A percentile compares a stretch with the other conserved stretches of the same genome.
phyloP scores from a whole-genome alignment of 148 eudicot species.

The Cornus florida region DNA sequence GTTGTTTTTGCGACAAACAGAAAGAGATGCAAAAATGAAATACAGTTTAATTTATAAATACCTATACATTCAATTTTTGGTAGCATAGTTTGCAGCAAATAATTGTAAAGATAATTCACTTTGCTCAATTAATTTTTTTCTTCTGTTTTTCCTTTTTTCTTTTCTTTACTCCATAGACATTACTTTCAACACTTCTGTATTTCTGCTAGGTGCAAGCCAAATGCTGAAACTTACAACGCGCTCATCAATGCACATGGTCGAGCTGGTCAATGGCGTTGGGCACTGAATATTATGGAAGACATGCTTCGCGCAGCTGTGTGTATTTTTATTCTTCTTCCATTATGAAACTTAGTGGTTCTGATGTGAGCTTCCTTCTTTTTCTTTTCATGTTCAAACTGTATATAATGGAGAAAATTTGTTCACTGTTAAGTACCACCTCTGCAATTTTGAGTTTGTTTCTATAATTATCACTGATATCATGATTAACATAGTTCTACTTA shows the following conservation, averaged over 20 bases:
- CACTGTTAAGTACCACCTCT: neutral
- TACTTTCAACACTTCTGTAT: slow-evolving; percentile 1
- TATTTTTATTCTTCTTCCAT: slow-evolving; percentile 44
- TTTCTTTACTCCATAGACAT: neutral
- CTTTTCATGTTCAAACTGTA: slow-evolving; percentile 7
- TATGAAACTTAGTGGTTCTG: slow-evolving; percentile 29
- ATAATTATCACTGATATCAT: too few species aligned
- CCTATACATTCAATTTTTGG: too few species aligned
- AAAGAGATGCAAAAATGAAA: too few species aligned
- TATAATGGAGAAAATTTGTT: slow-evolving; percentile 2
- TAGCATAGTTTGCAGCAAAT: neutral
- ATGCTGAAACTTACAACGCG: slow-evolving; percentile 90
- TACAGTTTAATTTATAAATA: too few species aligned
- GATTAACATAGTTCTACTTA: neutral
- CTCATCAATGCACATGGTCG: slow-evolving; percentile 91
- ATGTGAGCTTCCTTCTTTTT: slow-evolving; percentile 42
- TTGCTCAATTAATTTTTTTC: neutral
- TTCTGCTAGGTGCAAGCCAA: slow-evolving; percentile 78
- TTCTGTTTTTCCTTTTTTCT: neutral
- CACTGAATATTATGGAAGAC: slow-evolving; percentile 89
- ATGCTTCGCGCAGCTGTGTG: slow-evolving; percentile 98
- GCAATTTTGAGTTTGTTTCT: neutral
- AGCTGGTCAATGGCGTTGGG: slow-evolving; percentile 99
- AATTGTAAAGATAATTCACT: neutral
- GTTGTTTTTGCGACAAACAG: neutral